A percentile compares a stretch with the other conserved stretches of the same genome.
Evolutionary conservation across 1,284 basidiomycete genomes (phyloP).

Genomic region (Papiliotrema laurentii): DNA sequence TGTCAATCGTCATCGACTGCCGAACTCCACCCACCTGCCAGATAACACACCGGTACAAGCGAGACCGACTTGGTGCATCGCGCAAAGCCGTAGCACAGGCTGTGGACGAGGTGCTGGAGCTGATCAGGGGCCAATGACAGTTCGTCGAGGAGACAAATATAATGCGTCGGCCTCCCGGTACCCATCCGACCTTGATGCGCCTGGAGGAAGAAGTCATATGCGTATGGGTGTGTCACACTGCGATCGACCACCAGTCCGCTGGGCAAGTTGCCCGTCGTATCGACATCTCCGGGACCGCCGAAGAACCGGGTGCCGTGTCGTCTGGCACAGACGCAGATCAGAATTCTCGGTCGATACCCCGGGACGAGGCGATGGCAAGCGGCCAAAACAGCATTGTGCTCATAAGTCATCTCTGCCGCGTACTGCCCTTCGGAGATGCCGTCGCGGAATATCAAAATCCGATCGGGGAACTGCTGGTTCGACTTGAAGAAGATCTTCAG

Average conservation of each 20-base stretch:
- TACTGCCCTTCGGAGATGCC: conserved; percentile 53
- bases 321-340: conserved; percentile 47
- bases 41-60: conserved; percentile 45
- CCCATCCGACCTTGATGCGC: conserved; percentile 45
- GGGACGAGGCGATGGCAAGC: conserved; percentile 12
- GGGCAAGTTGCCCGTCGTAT: conserved; percentile 48
- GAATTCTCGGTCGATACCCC: conserved; percentile 44
- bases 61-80: conserved; percentile 50
- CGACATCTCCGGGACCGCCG: conserved; percentile 31
- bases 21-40: not conserved
- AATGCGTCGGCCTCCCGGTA: conserved; percentile 50
- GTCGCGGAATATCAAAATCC: conserved; percentile 51
- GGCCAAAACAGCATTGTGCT: conserved; percentile 42
- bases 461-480: conserved; percentile 37
- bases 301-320: conserved; percentile 51
- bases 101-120: conserved; percentile 42
- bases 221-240: conserved; percentile 48
- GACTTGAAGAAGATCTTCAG: conserved; percentile 31
- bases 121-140: conserved; percentile 38
- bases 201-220: conserved; percentile 43
- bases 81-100: conserved; percentile 46
- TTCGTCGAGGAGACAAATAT: conserved; percentile 37
- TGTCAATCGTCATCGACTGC: not conserved
- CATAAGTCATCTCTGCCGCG: conserved; percentile 50
- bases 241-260: conserved; percentile 46